phyloP scores from a whole-genome alignment of 179 eudicot genomes.

The Sideroxylon spinosum region DNA sequence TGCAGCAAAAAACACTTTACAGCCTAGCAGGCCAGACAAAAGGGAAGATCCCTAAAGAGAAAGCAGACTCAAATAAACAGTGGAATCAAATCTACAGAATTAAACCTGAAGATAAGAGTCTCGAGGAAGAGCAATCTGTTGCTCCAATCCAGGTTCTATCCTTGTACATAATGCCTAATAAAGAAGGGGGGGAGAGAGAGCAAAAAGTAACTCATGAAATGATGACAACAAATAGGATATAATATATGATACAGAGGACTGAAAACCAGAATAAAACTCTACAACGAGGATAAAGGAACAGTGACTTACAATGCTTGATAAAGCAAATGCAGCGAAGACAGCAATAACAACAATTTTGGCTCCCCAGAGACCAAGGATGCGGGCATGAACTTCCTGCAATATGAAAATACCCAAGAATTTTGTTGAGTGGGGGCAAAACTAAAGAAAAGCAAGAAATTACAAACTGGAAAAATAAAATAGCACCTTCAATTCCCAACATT shows the following conservation, averaged over 20 bases:
- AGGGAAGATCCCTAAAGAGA: not conserved
- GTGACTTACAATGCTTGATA: slow-evolving; percentile 72
- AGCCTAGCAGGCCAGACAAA: not conserved
- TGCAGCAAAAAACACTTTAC: slow-evolving; percentile 27
- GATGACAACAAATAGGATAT: not conserved
- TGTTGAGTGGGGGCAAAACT: no score
- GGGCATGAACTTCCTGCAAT: slow-evolving; percentile 71
- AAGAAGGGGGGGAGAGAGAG: not conserved
- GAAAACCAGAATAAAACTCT: not conserved
- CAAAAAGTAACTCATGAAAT: not conserved
- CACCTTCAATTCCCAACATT: no score
- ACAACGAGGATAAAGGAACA: slow-evolving; percentile 4
- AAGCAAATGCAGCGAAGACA: slow-evolving; percentile 54
- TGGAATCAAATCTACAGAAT: slow-evolving; percentile 4
- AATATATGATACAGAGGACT: not conserved
- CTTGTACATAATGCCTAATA: slow-evolving; percentile 72
- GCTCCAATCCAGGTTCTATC: slow-evolving; percentile 82
- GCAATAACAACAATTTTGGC: slow-evolving; percentile 58
- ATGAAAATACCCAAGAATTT: slow-evolving; percentile 5
- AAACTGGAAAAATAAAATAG: no score
- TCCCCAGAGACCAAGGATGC: slow-evolving; percentile 54
- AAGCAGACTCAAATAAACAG: slow-evolving; percentile 2
- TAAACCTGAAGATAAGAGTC: slow-evolving; percentile 83
- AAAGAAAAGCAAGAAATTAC: no score
- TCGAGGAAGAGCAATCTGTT: slow-evolving; percentile 71